A percentile compares a stretch with the other conserved stretches of the same genome.
Conservation (phyloP, 1,284 basidiomycete genomes). For the Cryptococcus hybrid region DNA sequence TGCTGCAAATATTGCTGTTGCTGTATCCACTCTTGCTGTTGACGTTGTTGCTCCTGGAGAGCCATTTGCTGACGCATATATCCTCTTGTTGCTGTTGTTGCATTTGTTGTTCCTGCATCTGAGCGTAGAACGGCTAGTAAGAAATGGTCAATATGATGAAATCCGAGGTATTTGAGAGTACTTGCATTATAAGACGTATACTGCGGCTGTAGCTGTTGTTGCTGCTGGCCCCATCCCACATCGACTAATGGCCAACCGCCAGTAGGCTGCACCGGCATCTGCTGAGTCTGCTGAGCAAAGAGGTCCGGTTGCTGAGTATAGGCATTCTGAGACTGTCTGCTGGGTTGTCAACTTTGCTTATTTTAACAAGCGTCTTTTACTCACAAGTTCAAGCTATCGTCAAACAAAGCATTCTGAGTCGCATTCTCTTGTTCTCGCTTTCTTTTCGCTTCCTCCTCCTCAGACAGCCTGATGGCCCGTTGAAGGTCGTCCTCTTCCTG, state of each 20-base stretch:
- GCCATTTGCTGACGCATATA: conserved; percentile 51
- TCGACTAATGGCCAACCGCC: conserved; percentile 61
- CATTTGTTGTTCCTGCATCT: conserved; percentile 31
- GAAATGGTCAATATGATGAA: not conserved
- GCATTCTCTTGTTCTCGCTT: conserved; percentile 68
- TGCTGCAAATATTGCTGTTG: conserved; percentile 57
- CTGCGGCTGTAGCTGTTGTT: conserved; percentile 58
- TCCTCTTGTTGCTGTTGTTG: conserved; percentile 50
- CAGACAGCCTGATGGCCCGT: conserved; percentile 74
- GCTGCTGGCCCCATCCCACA: conserved; percentile 51
- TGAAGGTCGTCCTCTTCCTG: conserved; percentile 70
- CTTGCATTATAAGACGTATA: conserved; percentile 55
- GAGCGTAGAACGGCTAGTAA: conserved; percentile 52
- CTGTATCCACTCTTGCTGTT: conserved; percentile 50
- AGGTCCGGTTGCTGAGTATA: conserved; percentile 41
- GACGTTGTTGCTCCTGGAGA: conserved; percentile 44
- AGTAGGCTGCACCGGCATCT: conserved; percentile 38
- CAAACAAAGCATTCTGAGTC: conserved; percentile 76
- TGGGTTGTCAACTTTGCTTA: not conserved
- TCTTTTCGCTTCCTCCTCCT: conserved; percentile 79
- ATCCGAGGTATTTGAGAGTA: not conserved
- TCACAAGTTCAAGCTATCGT: conserved; percentile 73
- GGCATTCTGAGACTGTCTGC: conserved; percentile 33
- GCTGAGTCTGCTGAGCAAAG: conserved; percentile 37
- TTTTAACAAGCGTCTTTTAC: conserved; percentile 10